Percentiles rank a stretch among this genome's conserved stretches.
Conservation (phyloP, 2,329 filamentous ascomycete species). For the Epichloe glyceriae region DNA sequence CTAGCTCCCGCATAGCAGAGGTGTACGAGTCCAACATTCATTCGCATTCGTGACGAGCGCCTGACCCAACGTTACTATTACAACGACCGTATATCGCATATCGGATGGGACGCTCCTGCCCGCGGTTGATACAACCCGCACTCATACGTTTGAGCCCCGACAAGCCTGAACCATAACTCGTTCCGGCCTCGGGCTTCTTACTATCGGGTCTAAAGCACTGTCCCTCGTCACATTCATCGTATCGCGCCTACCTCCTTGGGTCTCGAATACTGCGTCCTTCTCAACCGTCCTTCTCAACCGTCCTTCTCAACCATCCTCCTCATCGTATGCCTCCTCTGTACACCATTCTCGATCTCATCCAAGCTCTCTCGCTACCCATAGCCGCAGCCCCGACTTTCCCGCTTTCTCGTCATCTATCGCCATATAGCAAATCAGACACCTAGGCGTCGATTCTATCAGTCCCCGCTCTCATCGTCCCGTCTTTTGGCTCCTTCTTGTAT, state of each 20-base stretch:
- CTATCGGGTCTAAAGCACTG: neutral
- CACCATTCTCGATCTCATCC: neutral
- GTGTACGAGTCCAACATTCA: neutral
- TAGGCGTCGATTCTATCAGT: neutral
- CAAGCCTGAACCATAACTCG: neutral
- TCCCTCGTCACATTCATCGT: neutral
- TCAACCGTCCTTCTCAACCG: too few relatives aligned
- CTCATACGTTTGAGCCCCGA: neutral
- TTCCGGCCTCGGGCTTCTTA: neutral
- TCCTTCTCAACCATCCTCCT: neutral
- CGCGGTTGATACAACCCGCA: neutral
- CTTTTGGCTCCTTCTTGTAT: neutral
- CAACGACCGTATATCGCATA: neutral
- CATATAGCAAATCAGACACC: constrained; percentile 1
- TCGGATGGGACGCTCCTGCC: constrained; percentile 1
- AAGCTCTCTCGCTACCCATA: neutral
- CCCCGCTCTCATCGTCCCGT: neutral
- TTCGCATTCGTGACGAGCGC: neutral
- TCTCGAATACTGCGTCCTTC: neutral
- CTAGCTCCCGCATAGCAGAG: neutral
- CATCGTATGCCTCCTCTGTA: neutral
- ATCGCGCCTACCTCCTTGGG: neutral
- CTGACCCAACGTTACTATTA: neutral
- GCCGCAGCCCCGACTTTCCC: neutral
- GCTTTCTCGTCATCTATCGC: constrained; percentile 1